Evolutionary conservation across 495 filamentous ascomycete species (phyloP).

Genomic region (Hypoxylon rickii): DNA sequence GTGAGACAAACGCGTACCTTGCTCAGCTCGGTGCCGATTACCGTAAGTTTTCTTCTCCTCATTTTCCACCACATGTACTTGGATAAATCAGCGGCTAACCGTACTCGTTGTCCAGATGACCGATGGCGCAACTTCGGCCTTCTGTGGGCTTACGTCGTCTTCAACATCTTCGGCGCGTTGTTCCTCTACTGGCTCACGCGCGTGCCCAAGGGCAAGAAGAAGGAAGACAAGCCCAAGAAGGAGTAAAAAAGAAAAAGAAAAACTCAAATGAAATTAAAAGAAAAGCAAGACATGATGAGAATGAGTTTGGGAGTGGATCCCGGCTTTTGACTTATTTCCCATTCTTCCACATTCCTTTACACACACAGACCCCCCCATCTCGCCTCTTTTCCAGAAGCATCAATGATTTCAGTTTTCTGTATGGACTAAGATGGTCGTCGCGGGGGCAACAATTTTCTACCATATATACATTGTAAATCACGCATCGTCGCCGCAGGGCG

Average conservation of each 20-base stretch:
- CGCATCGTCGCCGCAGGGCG: no score
- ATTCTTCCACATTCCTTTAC: no score
- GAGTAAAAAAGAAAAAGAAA: slow-evolving; percentile 19
- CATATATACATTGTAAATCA: no score
- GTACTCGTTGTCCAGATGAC: slow-evolving; percentile 36
- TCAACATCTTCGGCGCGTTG: slow-evolving; percentile 75
- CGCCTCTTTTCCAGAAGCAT: no score
- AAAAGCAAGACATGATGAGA: not conserved
- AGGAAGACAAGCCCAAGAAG: slow-evolving; percentile 48
- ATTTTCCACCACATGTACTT: not conserved
- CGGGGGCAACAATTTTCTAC: no score
- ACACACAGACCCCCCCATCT: no score
- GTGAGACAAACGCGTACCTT: slow-evolving; percentile 67
- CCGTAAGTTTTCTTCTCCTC: slow-evolving; percentile 32
- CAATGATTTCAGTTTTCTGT: no score
- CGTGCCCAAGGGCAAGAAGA: slow-evolving; percentile 67
- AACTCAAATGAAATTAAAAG: slow-evolving; percentile 33
- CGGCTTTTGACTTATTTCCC: no score
- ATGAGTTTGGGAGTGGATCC: not conserved
- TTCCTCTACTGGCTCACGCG: slow-evolving; percentile 78
- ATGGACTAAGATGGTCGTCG: no score
- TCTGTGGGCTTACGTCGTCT: slow-evolving; percentile 69
- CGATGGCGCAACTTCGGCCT: slow-evolving; percentile 76
- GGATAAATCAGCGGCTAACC: slow-evolving; percentile 20
- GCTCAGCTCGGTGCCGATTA: slow-evolving; percentile 53